Conservation (phyloP, 352 stramenopile genomes). For the Globisporangium acanthophoron region DNA sequence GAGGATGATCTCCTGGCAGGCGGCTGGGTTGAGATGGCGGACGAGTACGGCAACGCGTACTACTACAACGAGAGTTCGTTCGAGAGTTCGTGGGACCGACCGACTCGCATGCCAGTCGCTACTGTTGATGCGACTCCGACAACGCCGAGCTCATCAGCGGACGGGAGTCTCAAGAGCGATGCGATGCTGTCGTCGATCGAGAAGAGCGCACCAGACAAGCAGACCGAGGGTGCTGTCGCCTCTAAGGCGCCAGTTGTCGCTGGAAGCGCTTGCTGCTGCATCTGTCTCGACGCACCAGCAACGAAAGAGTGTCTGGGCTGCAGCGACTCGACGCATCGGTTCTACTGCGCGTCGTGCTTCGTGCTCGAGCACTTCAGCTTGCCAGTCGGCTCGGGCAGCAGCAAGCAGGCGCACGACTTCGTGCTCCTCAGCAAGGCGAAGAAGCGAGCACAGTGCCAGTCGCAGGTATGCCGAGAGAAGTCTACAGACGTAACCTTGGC, state of each 20-base stretch:
- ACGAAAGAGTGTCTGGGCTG: constrained; percentile 64
- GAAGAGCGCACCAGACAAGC: background rate
- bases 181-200: background rate
- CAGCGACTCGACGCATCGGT: constrained; percentile 8
- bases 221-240: background rate
- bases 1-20: constrained; percentile 7
- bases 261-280: constrained; percentile 30
- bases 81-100: constrained; percentile 46
- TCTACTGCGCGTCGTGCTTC: constrained; percentile 54
- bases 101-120: background rate
- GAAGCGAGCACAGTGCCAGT: constrained; percentile 27
- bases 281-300: constrained; percentile 24
- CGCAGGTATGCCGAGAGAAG: constrained; percentile 13
- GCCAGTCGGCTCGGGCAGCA: background rate
- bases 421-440: constrained; percentile 23
- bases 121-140: background rate
- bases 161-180: background rate
- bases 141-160: background rate
- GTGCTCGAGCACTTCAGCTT: constrained; percentile 32
- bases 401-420: constrained; percentile 50
- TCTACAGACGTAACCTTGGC: constrained; percentile 13
- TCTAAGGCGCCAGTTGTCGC: background rate
- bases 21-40: constrained; percentile 25
- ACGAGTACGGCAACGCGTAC: constrained; percentile 54
- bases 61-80: constrained; percentile 53